Base-by-base conservation (phyloP, 805 yeast genomes). In the Ogataea allantospora region DNA sequence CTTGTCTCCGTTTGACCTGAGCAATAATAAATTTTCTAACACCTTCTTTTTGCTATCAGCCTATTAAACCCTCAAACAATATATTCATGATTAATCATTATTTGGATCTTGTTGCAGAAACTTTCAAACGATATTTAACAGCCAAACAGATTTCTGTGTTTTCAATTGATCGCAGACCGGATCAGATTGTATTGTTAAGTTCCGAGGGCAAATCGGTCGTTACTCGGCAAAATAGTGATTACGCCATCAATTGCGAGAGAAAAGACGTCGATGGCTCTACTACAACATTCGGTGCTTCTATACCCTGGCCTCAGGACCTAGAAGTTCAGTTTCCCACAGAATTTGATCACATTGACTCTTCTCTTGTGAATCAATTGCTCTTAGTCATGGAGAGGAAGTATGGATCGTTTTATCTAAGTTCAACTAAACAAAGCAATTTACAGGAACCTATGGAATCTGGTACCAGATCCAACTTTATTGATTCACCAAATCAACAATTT, bases 1-100 rank as follows among this genome's bases (percentile, higher is more conserved):
- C 31, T 15, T 30, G 23, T 18, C 20, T 20, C 26, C 21, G 31
- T 30, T 25, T 5, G 15, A 24, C 35, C 40, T 36, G 16, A 19
- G 40, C 40, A 36, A 36, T 36, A 36, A 25, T 36, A 36, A 25
- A 30, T 30, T 36, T 36, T 36, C 40, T 30, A 30, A 24, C 27
- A 26, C 13, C 14, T 36, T 36, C 40, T 36, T 33, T 30, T 26
- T 31, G 30, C 33, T 30, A 36, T 30, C 35, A 36, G 39, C 26
- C 27, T 22, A 28, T 29, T 20, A 28, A 10, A 10, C 23, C 9
- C 23, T n/a, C 7, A 15, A 16, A 27, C 15, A 33, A 16, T 25
- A 20, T 16, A 13, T 10, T 16, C 6, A 15, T 16, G 30, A 16
- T 30, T 25, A 10, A 14, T 3, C 26, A 30, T 8, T 13, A 36